These are phyloP conservation scores for Boletellus ananiceps DNA, from an alignment of 768 basidiomycete genomes.

Conservation along the genomic window DNA sequence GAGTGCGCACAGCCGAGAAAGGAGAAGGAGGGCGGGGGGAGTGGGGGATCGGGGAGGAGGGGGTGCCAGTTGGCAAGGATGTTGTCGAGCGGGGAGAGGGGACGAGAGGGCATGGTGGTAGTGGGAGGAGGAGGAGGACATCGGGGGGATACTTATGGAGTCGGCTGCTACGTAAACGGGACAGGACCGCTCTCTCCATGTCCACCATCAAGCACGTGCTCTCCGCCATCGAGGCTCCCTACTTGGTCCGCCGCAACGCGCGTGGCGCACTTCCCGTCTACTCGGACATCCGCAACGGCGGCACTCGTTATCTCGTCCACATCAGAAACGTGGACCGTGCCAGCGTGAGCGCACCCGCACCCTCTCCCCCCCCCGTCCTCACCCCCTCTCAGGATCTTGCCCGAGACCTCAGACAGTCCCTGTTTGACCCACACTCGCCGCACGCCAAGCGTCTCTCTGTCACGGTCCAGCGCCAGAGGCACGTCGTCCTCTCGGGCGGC, in stretches of 20 bases:
- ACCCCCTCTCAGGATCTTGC: slow-evolving; percentile 46
- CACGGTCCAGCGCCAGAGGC: slow-evolving; percentile 42
- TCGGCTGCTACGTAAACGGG: not conserved
- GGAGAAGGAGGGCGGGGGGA: too few relatives aligned
- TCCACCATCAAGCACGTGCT: slow-evolving; percentile 19
- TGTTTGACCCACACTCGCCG: slow-evolving; percentile 46
- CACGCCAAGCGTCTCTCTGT: slow-evolving; percentile 49
- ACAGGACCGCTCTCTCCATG: slow-evolving; percentile 2
- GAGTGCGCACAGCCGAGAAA: not conserved
- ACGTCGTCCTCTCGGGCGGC: slow-evolving; percentile 58
- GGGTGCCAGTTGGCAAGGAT: slow-evolving; percentile 3
- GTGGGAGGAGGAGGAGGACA: not conserved
- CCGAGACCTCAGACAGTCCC: slow-evolving; percentile 46
- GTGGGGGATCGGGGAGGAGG: not conserved
- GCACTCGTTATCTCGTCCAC: slow-evolving; percentile 52
- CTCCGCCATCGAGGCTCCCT: slow-evolving; percentile 22
- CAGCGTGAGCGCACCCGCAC: slow-evolving; percentile 39
- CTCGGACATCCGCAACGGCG: slow-evolving; percentile 64
- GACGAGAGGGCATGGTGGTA: not conserved
- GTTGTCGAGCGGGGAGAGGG: slow-evolving; percentile 25
- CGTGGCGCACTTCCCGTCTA: slow-evolving; percentile 71
- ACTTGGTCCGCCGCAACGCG: slow-evolving; percentile 63
- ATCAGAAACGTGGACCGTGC: slow-evolving; percentile 63
- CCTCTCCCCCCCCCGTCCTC: not conserved
- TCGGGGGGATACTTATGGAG: slow-evolving; percentile 4